Base-by-base conservation (phyloP, 257 asterid species). In the Nicotiana otophora region DNA sequence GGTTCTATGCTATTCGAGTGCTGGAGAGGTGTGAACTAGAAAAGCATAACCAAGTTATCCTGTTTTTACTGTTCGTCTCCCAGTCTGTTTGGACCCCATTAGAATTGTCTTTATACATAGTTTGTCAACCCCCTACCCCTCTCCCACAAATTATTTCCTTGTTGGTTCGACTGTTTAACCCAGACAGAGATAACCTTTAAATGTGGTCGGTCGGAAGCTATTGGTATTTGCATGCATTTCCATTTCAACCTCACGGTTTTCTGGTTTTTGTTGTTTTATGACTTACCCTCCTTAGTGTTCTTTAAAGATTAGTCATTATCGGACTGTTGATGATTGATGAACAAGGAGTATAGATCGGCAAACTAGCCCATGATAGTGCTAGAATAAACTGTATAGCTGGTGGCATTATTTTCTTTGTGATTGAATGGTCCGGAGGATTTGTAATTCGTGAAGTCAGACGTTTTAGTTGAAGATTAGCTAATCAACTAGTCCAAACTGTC, bases 31-130 rank as follows among this genome's bases (percentile, higher is more conserved):
- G 12, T 31, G 82, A 20, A 76, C 72, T 16, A 12, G 69, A 65
- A 81, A 81, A 54, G 7, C 82, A 28, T 75, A 72, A 51, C 72
- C 72, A 82, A 80, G 70, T 57, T 70, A 19, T 80, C 81, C 79
- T 84, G 1, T 54, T 51, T 28, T 51, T 15, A 1, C 26, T 51
- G 46, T 75, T 51, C 6, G 58, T 53, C 80, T 75, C 61, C 62
- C 80, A 46, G 80, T 10, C 12, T 48, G 39, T n/a, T 75, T 75
- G 64, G 42, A 75, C 26, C 42, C 46, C 46, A 26, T 75, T 75
- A 51, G 64, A n/a, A 51, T 75, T 28, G 46, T 28, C 17, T 8
- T 51, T 75, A 75, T 75, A 75, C 80, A 15, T 75, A 75, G 64
- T 51, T 15, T 75, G 79, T 46, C 39, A 72, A 51, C 53, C 19